Evolutionary conservation across 441 rosid species (phyloP).

Genomic region (Oxalis stricta): DNA sequence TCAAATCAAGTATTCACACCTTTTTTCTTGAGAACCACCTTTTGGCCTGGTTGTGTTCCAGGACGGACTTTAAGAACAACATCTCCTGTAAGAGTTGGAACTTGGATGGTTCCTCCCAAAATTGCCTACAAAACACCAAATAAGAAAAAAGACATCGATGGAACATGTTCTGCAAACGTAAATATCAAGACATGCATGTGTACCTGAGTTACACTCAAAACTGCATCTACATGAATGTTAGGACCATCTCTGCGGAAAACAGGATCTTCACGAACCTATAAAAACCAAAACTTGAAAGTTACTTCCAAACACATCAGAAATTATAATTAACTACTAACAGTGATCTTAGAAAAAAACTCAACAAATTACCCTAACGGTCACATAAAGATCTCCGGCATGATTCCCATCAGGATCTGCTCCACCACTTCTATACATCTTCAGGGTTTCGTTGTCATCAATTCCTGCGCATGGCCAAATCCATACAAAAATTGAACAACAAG

Average conservation of each 20-base stretch:
- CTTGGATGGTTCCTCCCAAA: conserved; percentile 94
- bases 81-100: conserved; percentile 95
- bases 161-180: not conserved
- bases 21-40: conserved; percentile 91
- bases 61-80: conserved; percentile 92
- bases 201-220: conserved; percentile 80
- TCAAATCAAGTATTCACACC: conserved; percentile 26
- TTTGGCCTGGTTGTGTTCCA: conserved; percentile 98
- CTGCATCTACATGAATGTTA: conserved; percentile 80
- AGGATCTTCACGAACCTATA: conserved; percentile 87
- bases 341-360: not conserved
- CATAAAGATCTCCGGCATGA: conserved; percentile 94
- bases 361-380: conserved; percentile 52
- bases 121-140: conserved; percentile 52
- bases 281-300: not conserved
- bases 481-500: not conserved
- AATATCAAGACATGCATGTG: not conserved
- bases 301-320: not conserved
- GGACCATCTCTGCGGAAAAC: conserved; percentile 94
- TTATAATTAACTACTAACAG: not conserved
- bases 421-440: conserved; percentile 68
- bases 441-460: conserved; percentile 60
- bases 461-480: conserved; percentile 31
- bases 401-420: conserved; percentile 95
- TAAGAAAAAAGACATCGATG: not conserved